A percentile compares a stretch with the other conserved stretches of the same genome.
Evolutionary conservation across 2,329 filamentous ascomycete genomes (phyloP).

Genomic region (Paraconiothyrium sp.): DNA sequence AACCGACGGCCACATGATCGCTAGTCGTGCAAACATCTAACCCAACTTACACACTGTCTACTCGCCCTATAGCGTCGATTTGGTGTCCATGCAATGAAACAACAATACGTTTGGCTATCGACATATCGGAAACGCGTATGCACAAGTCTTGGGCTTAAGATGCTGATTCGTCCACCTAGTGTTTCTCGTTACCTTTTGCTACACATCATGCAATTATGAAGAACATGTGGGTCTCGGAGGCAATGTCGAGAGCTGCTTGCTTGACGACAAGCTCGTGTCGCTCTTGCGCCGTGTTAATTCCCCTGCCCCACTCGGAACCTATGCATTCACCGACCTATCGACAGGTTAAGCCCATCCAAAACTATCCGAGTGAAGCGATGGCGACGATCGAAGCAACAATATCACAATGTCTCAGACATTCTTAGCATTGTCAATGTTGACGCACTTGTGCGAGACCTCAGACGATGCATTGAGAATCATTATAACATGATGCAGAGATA

Average conservation of each 20-base stretch:
- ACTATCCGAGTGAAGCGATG: no score
- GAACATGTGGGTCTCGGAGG: not conserved
- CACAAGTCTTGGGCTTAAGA: not conserved
- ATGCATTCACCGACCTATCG: no score
- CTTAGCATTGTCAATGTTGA: no score
- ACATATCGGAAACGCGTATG: not conserved
- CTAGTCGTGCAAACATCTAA: not conserved
- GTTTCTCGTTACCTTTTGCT: not conserved
- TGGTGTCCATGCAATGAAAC: not conserved
- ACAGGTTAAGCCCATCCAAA: no score
- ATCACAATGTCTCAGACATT: no score
- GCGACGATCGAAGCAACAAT: no score
- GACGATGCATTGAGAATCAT: no score
- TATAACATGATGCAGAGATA: no score
- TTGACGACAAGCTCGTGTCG: not conserved
- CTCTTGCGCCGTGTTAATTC: not conserved
- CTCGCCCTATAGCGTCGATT: not conserved
- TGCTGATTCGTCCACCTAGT: not conserved
- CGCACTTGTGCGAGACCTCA: no score
- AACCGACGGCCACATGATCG: not conserved
- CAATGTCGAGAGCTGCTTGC: not conserved
- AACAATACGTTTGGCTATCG: no score
- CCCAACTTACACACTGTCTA: not conserved
- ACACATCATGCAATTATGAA: not conserved
- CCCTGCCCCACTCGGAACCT: no score